Percentiles rank a stretch among this genome's conserved stretches.
phyloP scores from a whole-genome alignment of 2,329 filamentous ascomycete genomes.

The Biscogniauxia mediterranea region DNA sequence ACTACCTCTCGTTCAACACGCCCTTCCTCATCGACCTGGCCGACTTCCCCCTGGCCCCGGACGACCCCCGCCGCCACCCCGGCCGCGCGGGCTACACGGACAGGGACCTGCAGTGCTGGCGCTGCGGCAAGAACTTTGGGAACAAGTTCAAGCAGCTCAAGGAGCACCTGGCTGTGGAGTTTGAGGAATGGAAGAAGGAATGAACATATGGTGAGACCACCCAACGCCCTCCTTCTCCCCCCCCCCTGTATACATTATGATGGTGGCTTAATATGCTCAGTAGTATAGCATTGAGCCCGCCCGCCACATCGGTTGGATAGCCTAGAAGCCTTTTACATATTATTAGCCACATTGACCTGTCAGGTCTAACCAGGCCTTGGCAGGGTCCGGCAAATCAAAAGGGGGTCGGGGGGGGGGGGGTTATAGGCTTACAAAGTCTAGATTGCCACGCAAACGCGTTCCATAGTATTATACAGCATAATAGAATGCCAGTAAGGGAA shows the following conservation, averaged over 20 bases:
- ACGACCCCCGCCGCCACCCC: conserved; percentile 62
- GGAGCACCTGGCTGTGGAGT: conserved; percentile 67
- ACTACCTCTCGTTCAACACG: conserved; percentile 90
- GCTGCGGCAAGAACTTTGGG: conserved; percentile 71
- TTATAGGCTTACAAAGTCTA: no score
- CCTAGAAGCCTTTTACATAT: no score
- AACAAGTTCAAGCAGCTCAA: conserved; percentile 63
- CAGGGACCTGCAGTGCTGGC: conserved; percentile 76
- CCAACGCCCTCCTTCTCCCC: no score
- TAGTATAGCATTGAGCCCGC: no score
- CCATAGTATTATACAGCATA: no score
- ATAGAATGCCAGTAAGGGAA: no score
- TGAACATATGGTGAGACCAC: conserved; percentile 33
- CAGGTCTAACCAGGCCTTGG: no score
- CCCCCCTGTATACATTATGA: neutral
- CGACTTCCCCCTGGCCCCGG: conserved; percentile 71
- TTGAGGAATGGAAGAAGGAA: conserved; percentile 69
- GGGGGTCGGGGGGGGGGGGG: no score
- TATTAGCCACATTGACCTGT: no score
- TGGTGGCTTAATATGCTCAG: neutral
- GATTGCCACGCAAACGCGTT: no score
- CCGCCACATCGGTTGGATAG: no score
- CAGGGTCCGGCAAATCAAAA: no score
- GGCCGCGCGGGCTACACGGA: conserved; percentile 58
- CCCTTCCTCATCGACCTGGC: conserved; percentile 76